Evolutionary conservation across 257 asterid species (phyloP).

Genomic region (Coffea eugenioides): DNA sequence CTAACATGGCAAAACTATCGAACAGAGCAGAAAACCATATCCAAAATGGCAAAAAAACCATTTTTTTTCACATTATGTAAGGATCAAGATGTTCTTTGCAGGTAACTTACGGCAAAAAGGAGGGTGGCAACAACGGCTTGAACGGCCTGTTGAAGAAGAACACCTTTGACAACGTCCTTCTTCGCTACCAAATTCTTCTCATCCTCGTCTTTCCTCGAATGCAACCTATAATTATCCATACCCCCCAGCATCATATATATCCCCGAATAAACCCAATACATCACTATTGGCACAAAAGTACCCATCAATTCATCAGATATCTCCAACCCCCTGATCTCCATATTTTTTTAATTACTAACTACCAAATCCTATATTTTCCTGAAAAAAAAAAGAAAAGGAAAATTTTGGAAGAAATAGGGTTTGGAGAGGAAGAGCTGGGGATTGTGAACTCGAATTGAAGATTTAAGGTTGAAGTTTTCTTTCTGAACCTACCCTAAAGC

Average conservation of each 20-base stretch:
- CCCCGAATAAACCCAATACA: conserved; percentile 92
- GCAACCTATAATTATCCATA: conserved; percentile 72
- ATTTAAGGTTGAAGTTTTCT: background rate
- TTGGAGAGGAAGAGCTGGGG: background rate
- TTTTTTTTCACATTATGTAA: background rate
- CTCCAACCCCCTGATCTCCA: conserved; percentile 36
- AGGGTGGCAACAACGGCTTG: conserved; percentile 81
- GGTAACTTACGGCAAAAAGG: conserved; percentile 66
- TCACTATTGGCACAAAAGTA: conserved; percentile 62
- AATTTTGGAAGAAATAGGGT: background rate
- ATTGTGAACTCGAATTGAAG: too few species aligned
- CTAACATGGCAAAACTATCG: background rate
- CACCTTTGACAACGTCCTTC: conserved; percentile 76
- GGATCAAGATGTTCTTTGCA: too few species aligned
- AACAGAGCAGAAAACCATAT: background rate
- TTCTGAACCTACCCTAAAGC: background rate
- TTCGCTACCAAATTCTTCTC: conserved; percentile 86
- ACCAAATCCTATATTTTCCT: background rate
- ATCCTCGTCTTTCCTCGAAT: conserved; percentile 74
- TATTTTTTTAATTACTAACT: conserved; percentile 11
- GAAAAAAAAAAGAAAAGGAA: background rate
- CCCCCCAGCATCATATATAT: conserved; percentile 62
- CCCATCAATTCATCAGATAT: conserved; percentile 85
- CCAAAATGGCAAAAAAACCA: background rate
- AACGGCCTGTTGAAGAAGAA: conserved; percentile 85